Base-by-base conservation (phyloP, 345 rosid species). In the Corchorus olitorius region DNA sequence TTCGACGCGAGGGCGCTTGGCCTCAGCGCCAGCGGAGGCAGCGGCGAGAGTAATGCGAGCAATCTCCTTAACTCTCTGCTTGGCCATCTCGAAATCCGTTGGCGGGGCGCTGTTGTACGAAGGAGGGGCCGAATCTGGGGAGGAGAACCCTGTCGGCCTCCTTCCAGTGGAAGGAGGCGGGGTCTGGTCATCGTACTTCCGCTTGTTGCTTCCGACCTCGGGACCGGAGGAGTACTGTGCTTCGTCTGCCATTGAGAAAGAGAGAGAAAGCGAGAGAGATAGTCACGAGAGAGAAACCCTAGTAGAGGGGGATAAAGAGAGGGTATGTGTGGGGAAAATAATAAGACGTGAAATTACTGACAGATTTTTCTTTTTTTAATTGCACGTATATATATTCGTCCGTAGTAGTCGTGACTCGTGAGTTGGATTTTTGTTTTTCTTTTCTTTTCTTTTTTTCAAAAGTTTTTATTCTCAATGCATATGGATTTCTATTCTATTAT, bases 11-110 rank as follows among this genome's bases (percentile, higher is more conserved):
- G 94, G 86, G 43, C 98, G 97, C 83, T 97, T 97, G 45, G 79
- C 78, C 39, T 94, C 99, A 0, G 85, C 85, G 27, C 86, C 75
- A 52, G 79, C 86, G n/a, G 83, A 76, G 58, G 60, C 82, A 52
- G 81, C 78, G 13, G 59, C 74, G 74, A 52, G 65, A 50, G 66
- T 79, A 68, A 97, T 88, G 46, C 99, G 95, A 67, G 99, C 99
- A 83, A 97, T 90, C 83, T 90, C 93, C 82, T 97, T 95, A 13
- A 96, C 99, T 15, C 86, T 88, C 79, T 89, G 97, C 84, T 94
- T 97, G 58, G 98, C 98, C 16, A 88, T 80, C 88, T 91, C 96
- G 85, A 97, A 27, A 87, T 82, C 93, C 93, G 60, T 89, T 92
- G 97, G 96, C 0, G 94, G 96, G 1, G 98, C 97, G 82, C 74